phyloP scores from a whole-genome alignment of 441 rosid genomes.

The Oxalis stricta region DNA sequence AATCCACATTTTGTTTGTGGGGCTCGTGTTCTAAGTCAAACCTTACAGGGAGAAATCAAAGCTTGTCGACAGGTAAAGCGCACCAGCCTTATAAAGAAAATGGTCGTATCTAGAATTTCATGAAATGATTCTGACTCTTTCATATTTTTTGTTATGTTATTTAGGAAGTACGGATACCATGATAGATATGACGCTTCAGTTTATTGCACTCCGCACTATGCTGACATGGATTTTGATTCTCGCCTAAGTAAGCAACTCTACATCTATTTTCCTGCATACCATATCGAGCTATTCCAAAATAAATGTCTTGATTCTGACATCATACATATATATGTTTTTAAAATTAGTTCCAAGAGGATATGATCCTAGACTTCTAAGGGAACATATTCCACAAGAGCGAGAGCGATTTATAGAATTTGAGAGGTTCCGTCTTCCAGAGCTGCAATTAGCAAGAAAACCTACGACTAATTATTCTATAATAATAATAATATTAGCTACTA shows the following conservation, averaged over 20 bases:
- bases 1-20: constrained; percentile 62
- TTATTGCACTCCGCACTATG: constrained; percentile 24
- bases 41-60: constrained; percentile 64
- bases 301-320: neutral
- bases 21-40: constrained; percentile 61
- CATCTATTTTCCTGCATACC: neutral
- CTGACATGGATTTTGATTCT: constrained; percentile 37
- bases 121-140: neutral
- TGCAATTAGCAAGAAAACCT: constrained; percentile 22
- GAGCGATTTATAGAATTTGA: constrained; percentile 30
- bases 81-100: neutral
- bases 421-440: constrained; percentile 27
- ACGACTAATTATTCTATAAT: constrained; percentile 14
- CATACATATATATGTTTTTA: neutral
- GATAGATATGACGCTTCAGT: constrained; percentile 32
- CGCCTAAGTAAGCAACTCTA: constrained; percentile 28
- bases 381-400: constrained; percentile 35
- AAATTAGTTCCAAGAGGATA: constrained; percentile 39
- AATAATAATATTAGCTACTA: constrained; percentile 18
- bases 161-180: constrained; percentile 41
- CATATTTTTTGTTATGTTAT: constrained; percentile 1
- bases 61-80: constrained; percentile 36
- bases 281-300: too few relatives aligned
- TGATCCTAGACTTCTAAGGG: constrained; percentile 31
- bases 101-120: neutral